A percentile compares a stretch with the other conserved stretches of the same genome.
These are phyloP conservation scores for Areca catechu DNA, from an alignment of 176 grass and related monocot genomes.

Conservation along the genomic window DNA sequence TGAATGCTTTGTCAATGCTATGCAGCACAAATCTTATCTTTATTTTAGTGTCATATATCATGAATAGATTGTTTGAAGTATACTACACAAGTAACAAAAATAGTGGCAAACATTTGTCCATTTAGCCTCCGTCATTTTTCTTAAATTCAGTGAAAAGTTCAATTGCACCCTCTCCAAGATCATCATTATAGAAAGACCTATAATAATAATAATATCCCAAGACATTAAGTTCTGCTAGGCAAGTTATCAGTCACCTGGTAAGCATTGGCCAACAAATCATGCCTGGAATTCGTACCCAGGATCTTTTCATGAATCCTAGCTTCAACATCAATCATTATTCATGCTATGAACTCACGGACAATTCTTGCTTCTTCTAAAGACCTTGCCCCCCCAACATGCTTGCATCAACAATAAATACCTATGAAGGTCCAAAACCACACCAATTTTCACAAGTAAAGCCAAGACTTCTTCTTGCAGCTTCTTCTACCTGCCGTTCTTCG, in stretches of 20 bases:
- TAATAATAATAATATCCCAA: constrained; percentile 79
- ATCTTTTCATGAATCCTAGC: constrained; percentile 56
- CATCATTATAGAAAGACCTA: constrained; percentile 61
- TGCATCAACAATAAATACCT: constrained; percentile 55
- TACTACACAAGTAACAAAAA: constrained; percentile 62
- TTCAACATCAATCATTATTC: constrained; percentile 30
- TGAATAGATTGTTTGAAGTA: constrained; percentile 63
- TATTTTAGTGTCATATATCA: constrained; percentile 65
- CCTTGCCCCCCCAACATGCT: constrained; percentile 48
- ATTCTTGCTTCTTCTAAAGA: constrained; percentile 49
- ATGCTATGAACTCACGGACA: constrained; percentile 39
- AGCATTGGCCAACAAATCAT: constrained; percentile 59
- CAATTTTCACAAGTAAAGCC: constrained; percentile 36
- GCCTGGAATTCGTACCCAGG: constrained; percentile 70
- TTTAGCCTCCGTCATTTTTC: constrained; percentile 41
- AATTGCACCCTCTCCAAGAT: constrained; percentile 68
- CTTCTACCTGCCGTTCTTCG: constrained; percentile 59
- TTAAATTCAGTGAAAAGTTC: constrained; percentile 61
- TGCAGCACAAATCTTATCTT: constrained; percentile 56
- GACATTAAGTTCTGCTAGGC: constrained; percentile 45
- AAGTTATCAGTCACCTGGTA: constrained; percentile 50
- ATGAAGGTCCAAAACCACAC: constrained; percentile 28
- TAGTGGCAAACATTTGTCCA: constrained; percentile 40
- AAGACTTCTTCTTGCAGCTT: constrained; percentile 55
- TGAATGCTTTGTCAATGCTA: constrained; percentile 47